These are phyloP conservation scores for Cutaneotrichosporon sp. DNA, from an alignment of 1,284 basidiomycete genomes.

Conservation along the genomic window DNA sequence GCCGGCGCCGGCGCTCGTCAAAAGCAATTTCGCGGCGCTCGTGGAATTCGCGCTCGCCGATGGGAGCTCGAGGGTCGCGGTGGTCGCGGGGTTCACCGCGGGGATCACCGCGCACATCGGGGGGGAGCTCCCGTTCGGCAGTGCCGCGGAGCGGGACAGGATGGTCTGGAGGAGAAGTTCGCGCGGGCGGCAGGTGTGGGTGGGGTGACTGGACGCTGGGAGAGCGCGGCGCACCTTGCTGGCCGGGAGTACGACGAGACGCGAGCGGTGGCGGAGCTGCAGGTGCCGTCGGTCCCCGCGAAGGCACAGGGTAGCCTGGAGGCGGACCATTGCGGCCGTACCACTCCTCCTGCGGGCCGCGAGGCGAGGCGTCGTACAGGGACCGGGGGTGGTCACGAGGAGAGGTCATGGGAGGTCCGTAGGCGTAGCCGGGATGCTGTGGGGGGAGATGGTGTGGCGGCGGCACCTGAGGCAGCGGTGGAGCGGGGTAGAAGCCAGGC, in stretches of 20 bases:
- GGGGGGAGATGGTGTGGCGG: background rate
- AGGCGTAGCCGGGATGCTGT: background rate
- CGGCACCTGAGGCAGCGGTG: background rate
- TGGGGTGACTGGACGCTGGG: background rate
- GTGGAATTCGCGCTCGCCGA: background rate
- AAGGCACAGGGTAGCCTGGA: background rate
- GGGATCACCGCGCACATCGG: too few species aligned
- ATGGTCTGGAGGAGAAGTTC: background rate
- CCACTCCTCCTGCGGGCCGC: slow-evolving; percentile 1
- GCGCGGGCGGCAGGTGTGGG: background rate
- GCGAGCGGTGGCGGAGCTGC: background rate
- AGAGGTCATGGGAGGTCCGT: background rate
- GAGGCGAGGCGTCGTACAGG: slow-evolving; percentile 1
- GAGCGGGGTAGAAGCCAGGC: slow-evolving; percentile 7
- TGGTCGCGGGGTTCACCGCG: too few species aligned
- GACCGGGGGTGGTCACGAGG: background rate
- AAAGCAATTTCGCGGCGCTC: background rate
- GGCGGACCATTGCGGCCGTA: background rate
- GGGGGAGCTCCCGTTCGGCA: background rate
- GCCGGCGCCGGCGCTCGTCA: background rate
- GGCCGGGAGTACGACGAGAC: background rate
- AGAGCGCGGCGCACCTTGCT: background rate
- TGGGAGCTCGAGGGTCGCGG: slow-evolving; percentile 1
- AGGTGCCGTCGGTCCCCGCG: background rate
- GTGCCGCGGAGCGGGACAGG: background rate